Evolutionary conservation across 495 filamentous ascomycete genomes (phyloP).

Genomic region (Amphirosellinia nigrospora): DNA sequence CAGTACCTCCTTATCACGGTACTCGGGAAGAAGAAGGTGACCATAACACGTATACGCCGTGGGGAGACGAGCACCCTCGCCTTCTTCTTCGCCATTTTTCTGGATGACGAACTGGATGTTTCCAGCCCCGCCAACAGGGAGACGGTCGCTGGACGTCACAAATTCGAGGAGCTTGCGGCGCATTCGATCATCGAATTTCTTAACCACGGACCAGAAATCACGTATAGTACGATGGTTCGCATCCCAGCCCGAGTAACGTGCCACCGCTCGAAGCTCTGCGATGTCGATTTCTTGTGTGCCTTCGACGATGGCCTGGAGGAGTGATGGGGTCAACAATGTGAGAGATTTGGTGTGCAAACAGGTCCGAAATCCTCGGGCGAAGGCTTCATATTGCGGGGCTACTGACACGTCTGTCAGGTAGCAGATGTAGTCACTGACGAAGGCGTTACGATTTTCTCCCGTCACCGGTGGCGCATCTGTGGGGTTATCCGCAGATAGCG

Average conservation of each 20-base stretch:
- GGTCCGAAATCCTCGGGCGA: constrained; percentile 78
- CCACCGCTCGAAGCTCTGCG: constrained; percentile 66
- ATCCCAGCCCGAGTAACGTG: constrained; percentile 82
- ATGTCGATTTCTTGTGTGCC: constrained; percentile 81
- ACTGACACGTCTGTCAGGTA: constrained; percentile 84
- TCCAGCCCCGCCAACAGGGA: constrained; percentile 82
- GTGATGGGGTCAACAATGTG: constrained; percentile 69
- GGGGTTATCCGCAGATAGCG: constrained; percentile 42
- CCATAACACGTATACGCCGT: constrained; percentile 91
- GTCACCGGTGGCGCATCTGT: constrained; percentile 70
- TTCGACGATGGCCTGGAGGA: constrained; percentile 80
- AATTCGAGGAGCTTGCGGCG: constrained; percentile 84
- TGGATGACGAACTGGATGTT: constrained; percentile 84
- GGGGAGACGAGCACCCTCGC: constrained; percentile 63
- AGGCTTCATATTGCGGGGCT: constrained; percentile 77
- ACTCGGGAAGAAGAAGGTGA: constrained; percentile 83
- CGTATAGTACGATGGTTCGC: constrained; percentile 68
- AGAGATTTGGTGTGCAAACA: constrained; percentile 74
- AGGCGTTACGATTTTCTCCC: constrained; percentile 74
- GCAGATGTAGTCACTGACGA: constrained; percentile 85
- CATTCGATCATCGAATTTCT: constrained; percentile 68
- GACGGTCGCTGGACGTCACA: constrained; percentile 88
- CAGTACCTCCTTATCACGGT: constrained; percentile 69
- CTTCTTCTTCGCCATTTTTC: constrained; percentile 73
- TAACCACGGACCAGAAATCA: constrained; percentile 85